Conservation (phyloP, 495 filamentous ascomycete species). For the Penicillium egyptiacum region DNA sequence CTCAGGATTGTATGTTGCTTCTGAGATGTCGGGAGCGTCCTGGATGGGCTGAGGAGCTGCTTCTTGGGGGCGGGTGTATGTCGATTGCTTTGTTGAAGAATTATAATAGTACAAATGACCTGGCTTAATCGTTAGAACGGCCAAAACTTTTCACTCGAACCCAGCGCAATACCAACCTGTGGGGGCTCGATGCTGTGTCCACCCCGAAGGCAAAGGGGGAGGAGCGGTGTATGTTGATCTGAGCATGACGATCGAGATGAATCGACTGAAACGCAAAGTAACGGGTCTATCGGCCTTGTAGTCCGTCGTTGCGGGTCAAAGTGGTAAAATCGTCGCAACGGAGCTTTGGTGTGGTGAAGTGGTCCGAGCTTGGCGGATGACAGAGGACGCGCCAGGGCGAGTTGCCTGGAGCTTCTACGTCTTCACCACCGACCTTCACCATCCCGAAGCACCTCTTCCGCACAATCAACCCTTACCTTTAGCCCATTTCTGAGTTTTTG, state of each 20-base stretch:
- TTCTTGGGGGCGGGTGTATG: conserved; percentile 69
- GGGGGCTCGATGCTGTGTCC: conserved; percentile 91
- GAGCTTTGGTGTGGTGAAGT: conserved; percentile 39
- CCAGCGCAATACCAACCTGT: conserved; percentile 53
- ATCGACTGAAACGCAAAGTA: not conserved
- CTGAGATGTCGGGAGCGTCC: conserved; percentile 18
- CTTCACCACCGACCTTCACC: conserved; percentile 24
- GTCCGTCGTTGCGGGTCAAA: conserved; percentile 8
- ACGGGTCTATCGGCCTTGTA: not conserved
- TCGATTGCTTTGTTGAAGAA: conserved; percentile 80
- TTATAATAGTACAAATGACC: conserved; percentile 91
- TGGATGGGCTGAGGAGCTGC: conserved; percentile 33
- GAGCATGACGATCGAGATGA: conserved; percentile 30
- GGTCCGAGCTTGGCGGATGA: conserved; percentile 50
- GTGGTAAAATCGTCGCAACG: conserved; percentile 22
- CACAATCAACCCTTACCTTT: conserved; percentile 10
- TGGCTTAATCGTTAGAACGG: conserved; percentile 26
- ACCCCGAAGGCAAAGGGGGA: conserved; percentile 71
- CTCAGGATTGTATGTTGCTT: conserved; percentile 34
- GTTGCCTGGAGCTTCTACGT: conserved; percentile 46
- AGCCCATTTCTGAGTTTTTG: conserved; percentile 11
- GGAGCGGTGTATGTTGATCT: conserved; percentile 46
- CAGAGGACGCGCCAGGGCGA: conserved; percentile 48
- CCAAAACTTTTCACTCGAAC: conserved; percentile 13
- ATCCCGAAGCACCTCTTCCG: conserved; percentile 16